These are phyloP conservation scores for Collybia sordida DNA, from an alignment of 768 basidiomycete species.

Conservation along the genomic window DNA sequence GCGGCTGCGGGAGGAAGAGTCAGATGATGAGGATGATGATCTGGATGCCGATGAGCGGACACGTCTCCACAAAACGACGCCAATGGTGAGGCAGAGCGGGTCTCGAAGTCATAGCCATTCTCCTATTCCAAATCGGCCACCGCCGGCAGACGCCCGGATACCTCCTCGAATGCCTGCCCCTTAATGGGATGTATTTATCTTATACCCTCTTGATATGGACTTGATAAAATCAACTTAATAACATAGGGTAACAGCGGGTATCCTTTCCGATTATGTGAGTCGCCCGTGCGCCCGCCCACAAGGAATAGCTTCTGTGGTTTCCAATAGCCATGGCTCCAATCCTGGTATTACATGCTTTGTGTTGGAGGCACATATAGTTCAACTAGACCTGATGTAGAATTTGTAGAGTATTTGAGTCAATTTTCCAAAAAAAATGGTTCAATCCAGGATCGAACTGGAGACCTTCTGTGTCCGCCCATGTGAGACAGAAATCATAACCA, in stretches of 20 bases:
- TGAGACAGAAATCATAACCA: slow-evolving; percentile 40
- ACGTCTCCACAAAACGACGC: slow-evolving; percentile 27
- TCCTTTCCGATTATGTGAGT: too few species aligned
- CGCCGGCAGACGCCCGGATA: slow-evolving; percentile 15
- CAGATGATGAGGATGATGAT: slow-evolving; percentile 43
- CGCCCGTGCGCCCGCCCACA: too few species aligned
- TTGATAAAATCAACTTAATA: slow-evolving; percentile 13
- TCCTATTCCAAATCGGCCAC: slow-evolving; percentile 31
- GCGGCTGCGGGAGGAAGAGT: slow-evolving; percentile 66
- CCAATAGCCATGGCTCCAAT: too few species aligned
- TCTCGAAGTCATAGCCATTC: slow-evolving; percentile 59
- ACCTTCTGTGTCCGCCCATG: slow-evolving; percentile 38
- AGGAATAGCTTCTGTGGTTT: too few species aligned
- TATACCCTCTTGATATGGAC: slow-evolving; percentile 18
- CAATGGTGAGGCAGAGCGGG: slow-evolving; percentile 27
- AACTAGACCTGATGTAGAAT: background rate
- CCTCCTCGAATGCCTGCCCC: background rate
- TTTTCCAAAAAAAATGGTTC: slow-evolving; percentile 28
- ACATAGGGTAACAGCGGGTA: slow-evolving; percentile 9
- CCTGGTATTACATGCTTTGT: too few species aligned
- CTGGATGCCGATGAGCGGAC: slow-evolving; percentile 47
- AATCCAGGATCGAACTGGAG: slow-evolving; percentile 44
- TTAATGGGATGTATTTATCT: slow-evolving; percentile 6
- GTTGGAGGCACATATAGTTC: too few species aligned
- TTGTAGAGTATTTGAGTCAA: slow-evolving; percentile 1